Conservation (phyloP, 202 grass and related monocot species). For the Carex sylvatica region DNA sequence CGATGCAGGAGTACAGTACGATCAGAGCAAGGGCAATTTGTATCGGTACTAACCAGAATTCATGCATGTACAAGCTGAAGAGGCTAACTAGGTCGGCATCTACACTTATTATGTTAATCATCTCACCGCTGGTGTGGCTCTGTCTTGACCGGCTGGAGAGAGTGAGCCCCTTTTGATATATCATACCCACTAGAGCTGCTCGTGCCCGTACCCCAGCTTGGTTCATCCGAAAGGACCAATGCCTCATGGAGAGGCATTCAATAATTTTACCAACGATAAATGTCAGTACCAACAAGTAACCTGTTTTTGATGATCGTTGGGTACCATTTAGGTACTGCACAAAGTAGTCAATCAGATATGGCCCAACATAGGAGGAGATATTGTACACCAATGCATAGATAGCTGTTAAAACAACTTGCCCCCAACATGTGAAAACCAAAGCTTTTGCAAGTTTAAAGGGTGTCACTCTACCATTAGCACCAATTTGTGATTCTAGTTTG, state of each 20-base stretch:
- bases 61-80: conserved; percentile 81
- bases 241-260: conserved; percentile 64
- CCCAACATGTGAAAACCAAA: conserved; percentile 57
- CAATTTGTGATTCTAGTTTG: conserved; percentile 44
- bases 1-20: conserved; percentile 59
- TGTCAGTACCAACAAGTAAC: conserved; percentile 48
- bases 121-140: conserved; percentile 67
- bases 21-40: conserved; percentile 68
- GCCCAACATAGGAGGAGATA: conserved; percentile 62
- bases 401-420: conserved; percentile 60
- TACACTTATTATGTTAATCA: conserved; percentile 85
- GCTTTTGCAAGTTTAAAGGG: conserved; percentile 66
- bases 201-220: conserved; percentile 52
- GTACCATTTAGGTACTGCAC: conserved; percentile 82
- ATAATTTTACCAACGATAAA: conserved; percentile 72
- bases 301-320: conserved; percentile 42
- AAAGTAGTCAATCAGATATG: conserved; percentile 78
- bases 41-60: conserved; percentile 60
- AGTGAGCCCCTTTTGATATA: conserved; percentile 70
- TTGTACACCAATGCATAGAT: conserved; percentile 69
- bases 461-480: conserved; percentile 36
- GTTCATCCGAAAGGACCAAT: conserved; percentile 75
- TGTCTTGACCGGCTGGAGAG: conserved; percentile 68
- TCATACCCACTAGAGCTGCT: conserved; percentile 49
- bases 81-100: conserved; percentile 51